A percentile compares a stretch with the other conserved stretches of the same genome.
These are phyloP conservation scores for Solanum commersonii DNA, from an alignment of 257 asterid genomes.

Conservation along the genomic window DNA sequence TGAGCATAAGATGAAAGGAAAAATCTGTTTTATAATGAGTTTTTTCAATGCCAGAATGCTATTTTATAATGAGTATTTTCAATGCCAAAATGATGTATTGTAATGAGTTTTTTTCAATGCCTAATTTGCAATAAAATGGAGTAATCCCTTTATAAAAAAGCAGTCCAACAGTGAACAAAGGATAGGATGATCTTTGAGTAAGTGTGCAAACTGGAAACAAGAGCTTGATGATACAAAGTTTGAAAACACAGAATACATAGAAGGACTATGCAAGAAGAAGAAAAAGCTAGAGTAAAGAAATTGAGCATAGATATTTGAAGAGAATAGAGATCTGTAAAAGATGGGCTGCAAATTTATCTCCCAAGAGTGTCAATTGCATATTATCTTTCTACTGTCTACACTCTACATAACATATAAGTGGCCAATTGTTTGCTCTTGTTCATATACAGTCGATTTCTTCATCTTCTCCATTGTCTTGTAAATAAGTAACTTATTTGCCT, in stretches of 20 bases:
- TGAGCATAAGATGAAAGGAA: neutral
- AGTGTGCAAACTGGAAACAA: neutral
- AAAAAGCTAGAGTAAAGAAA: neutral
- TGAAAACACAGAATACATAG: neutral
- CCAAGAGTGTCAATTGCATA: neutral
- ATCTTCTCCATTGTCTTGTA: neutral
- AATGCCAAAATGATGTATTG: neutral
- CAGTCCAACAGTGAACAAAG: neutral
- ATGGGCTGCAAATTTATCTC: neutral
- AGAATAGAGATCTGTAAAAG: neutral
- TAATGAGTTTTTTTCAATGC: neutral
- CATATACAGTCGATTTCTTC: neutral
- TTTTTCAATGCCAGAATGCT: neutral
- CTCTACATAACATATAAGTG: neutral
- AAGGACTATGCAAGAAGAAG: neutral
- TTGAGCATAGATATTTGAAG: neutral
- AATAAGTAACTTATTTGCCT: neutral
- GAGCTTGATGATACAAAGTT: neutral
- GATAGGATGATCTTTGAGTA: neutral
- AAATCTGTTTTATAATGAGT: neutral
- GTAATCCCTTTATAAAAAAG: neutral
- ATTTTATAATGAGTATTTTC: neutral
- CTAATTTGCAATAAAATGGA: neutral
- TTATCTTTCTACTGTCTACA: neutral
- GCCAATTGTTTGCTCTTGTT: neutral